Conservation (phyloP, 208 protist species). For the Leishmania amazonensis region DNA sequence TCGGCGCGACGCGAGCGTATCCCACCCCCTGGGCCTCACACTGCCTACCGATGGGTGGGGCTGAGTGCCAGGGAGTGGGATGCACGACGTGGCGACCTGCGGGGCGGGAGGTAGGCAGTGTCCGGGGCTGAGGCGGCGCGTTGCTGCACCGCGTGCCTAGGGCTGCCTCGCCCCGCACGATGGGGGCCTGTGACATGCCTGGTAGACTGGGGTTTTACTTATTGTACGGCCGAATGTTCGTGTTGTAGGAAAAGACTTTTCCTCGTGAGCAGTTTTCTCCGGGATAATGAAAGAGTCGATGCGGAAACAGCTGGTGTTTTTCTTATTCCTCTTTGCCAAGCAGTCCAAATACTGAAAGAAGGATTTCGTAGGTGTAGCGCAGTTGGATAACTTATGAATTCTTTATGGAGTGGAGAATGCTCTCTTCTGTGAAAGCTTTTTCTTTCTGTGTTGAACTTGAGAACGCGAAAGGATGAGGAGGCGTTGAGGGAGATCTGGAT, state of each 20-base stretch:
- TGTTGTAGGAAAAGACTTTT: rapidly evolving
- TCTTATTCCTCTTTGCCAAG: not conserved
- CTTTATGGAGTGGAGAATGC: not conserved
- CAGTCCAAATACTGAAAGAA: not conserved
- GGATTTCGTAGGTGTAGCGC: not conserved
- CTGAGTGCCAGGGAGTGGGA: not conserved
- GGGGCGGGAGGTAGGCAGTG: not conserved
- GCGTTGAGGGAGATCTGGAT: not conserved
- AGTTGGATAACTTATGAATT: not conserved
- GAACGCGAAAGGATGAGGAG: not conserved
- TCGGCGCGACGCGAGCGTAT: not conserved
- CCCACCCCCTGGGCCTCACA: not conserved
- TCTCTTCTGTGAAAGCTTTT: not conserved
- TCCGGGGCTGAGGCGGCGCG: not conserved
- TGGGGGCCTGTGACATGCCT: not conserved
- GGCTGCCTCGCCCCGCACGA: no score
- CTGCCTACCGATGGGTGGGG: not conserved
- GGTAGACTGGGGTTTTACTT: not conserved
- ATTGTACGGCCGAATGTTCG: no score
- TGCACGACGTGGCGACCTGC: not conserved
- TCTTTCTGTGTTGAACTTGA: not conserved
- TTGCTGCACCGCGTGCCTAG: not conserved
- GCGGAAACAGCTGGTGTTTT: not conserved
- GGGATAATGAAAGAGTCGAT: not conserved
- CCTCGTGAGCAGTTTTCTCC: not conserved